Percentiles rank a stretch among this genome's conserved stretches.
Evolutionary conservation across 345 rosid species (phyloP).

Genomic region (Acer yangbiense): DNA sequence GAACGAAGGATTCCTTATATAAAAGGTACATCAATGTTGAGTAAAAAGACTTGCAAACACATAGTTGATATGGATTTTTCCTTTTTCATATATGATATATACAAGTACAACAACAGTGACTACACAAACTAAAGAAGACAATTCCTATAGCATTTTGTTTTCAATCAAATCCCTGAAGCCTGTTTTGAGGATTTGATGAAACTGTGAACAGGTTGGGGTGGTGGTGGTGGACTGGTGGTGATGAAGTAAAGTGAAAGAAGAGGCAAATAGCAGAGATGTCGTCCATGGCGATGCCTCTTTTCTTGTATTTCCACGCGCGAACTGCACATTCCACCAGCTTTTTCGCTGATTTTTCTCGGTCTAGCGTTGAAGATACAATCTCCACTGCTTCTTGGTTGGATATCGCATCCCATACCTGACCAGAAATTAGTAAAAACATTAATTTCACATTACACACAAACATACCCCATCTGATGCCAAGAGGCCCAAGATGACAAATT

Average conservation of each 20-base stretch:
- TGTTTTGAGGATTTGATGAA: constrained; percentile 15
- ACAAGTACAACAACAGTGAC: background rate
- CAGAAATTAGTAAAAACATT: too few relatives aligned
- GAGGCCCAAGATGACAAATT: constrained; percentile 66
- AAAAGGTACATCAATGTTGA: too few relatives aligned
- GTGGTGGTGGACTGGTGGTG: constrained; percentile 11
- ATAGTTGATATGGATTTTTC: too few relatives aligned
- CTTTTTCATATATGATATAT: background rate
- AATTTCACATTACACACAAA: background rate
- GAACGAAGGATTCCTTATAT: too few relatives aligned
- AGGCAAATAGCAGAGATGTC: constrained; percentile 88
- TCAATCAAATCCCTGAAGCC: background rate
- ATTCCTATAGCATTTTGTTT: background rate
- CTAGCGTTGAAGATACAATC: constrained; percentile 54
- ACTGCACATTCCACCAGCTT: constrained; percentile 67
- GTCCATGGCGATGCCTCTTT: constrained; percentile 68
- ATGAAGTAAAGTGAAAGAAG: constrained; percentile 50
- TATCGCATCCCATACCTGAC: constrained; percentile 85
- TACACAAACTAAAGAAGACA: background rate
- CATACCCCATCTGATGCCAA: constrained; percentile 63
- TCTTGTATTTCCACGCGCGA: constrained; percentile 72
- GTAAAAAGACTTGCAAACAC: too few relatives aligned
- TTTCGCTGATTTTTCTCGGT: constrained; percentile 67
- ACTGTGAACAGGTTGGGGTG: background rate
- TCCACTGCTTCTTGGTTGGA: constrained; percentile 78